These are phyloP conservation scores for Aspergillus sp. DNA, from an alignment of 2,329 filamentous ascomycete species.

Conservation along the genomic window DNA sequence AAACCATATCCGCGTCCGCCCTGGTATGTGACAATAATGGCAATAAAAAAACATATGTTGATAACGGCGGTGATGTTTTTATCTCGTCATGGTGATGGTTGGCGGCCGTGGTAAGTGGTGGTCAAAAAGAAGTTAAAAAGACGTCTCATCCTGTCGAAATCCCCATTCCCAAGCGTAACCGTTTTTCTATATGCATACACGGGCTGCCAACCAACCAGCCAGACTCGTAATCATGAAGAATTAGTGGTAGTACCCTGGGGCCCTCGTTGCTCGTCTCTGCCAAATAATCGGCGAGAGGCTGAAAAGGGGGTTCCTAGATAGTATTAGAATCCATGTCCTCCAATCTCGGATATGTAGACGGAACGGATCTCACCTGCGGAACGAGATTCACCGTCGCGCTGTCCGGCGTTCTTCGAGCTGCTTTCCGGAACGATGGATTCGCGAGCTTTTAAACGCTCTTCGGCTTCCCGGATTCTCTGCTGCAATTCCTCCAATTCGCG, in stretches of 20 bases:
- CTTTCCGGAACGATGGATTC: slow-evolving; percentile 11
- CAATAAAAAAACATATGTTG: not conserved
- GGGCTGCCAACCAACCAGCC: not conserved
- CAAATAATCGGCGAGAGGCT: not conserved
- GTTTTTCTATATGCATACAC: slow-evolving; percentile 1
- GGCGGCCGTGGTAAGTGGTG: not conserved
- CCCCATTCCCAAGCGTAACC: not conserved
- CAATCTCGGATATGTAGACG: not conserved
- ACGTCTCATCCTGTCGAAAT: not conserved
- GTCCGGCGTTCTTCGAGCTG: slow-evolving; percentile 6
- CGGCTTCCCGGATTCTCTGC: slow-evolving; percentile 74
- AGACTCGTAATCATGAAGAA: slow-evolving; percentile 1
- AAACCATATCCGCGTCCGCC: slow-evolving; percentile 1
- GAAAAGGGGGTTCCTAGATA: not conserved
- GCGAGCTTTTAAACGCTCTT: slow-evolving; percentile 60
- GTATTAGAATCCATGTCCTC: not conserved
- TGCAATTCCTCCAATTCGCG: slow-evolving; percentile 82
- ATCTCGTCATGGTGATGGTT: not conserved
- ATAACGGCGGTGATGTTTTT: not conserved
- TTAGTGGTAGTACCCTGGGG: not conserved
- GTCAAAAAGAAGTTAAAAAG: not conserved
- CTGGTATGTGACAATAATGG: not conserved
- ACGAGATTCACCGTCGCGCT: slow-evolving; percentile 14
- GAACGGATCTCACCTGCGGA: slow-evolving; percentile 13
- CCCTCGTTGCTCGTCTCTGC: not conserved